Evolutionary conservation across 1,139 yeast genomes (phyloP).

Genomic region (Chernovozyma sophiae-reginae): DNA sequence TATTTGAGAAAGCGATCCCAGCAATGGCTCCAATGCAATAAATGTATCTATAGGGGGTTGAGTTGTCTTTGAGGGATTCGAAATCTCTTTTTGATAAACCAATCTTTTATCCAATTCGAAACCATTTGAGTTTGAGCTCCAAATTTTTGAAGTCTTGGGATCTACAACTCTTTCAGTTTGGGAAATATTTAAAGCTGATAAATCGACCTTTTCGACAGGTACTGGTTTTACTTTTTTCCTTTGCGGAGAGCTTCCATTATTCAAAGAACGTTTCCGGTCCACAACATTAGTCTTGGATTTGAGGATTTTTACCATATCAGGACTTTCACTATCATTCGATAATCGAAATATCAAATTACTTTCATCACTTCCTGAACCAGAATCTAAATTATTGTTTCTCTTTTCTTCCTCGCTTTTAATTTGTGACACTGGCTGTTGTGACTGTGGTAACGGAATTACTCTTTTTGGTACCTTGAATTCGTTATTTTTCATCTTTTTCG

Average conservation of each 20-base stretch:
- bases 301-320: slow-evolving; percentile 4
- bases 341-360: neutral
- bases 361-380: neutral
- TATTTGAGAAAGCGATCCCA: slow-evolving; percentile 23
- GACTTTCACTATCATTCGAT: slow-evolving; percentile 6
- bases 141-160: slow-evolving; percentile 3
- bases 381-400: neutral
- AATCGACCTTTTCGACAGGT: slow-evolving; percentile 1
- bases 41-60: slow-evolving; percentile 23
- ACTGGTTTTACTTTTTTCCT: slow-evolving; percentile 6
- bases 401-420: slow-evolving; percentile 11
- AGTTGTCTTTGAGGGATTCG: neutral
- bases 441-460: slow-evolving; percentile 40
- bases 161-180: neutral
- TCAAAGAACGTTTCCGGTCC: slow-evolving; percentile 4
- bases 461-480: slow-evolving; percentile 44
- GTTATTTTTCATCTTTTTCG: slow-evolving; percentile 20
- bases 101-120: neutral
- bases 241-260: neutral
- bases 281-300: slow-evolving; percentile 1
- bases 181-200: slow-evolving; percentile 1
- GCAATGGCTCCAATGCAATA: slow-evolving; percentile 28
- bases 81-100: neutral
- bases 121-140: neutral
- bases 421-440: slow-evolving; percentile 27